These are phyloP conservation scores for Calonectria hawksworthii DNA, from an alignment of 2,329 filamentous ascomycete species.

Conservation along the genomic window DNA sequence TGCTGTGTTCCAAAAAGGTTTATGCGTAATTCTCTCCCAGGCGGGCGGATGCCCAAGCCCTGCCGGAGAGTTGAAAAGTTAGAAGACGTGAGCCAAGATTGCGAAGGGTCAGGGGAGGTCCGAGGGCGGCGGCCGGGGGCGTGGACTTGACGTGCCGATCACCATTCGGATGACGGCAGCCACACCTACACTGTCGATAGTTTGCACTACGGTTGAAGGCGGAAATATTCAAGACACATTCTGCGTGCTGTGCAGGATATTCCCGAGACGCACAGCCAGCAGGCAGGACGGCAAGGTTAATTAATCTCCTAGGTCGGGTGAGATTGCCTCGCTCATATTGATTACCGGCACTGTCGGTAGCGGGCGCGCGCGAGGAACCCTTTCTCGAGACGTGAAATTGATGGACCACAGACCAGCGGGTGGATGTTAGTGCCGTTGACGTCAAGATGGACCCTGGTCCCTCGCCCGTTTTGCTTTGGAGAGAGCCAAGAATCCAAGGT, in stretches of 20 bases:
- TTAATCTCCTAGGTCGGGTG: not conserved
- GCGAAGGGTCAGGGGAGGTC: not conserved
- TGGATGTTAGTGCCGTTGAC: not conserved
- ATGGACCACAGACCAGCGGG: not conserved
- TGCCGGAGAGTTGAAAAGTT: constrained; percentile 2
- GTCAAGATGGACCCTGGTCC: not conserved
- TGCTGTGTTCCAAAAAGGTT: not conserved
- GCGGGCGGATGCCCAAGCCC: not conserved
- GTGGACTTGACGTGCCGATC: constrained; percentile 20
- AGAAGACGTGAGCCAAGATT: not conserved
- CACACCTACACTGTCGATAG: not conserved
- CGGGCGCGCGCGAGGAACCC: not conserved
- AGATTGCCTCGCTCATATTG: not conserved
- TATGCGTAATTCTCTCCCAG: not conserved
- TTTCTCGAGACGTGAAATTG: not conserved
- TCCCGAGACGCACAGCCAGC: not conserved
- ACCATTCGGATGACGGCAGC: constrained; percentile 12
- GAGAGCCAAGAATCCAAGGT: not conserved
- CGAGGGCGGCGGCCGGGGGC: not conserved
- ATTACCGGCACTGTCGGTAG: not conserved
- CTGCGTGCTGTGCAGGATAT: not conserved
- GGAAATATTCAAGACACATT: constrained; percentile 1
- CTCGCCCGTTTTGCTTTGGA: not conserved
- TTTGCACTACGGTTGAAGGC: not conserved
- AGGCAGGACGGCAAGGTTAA: not conserved